Conservation (phyloP, 352 stramenopile species). For the Pythium vanterpoolii region DNA sequence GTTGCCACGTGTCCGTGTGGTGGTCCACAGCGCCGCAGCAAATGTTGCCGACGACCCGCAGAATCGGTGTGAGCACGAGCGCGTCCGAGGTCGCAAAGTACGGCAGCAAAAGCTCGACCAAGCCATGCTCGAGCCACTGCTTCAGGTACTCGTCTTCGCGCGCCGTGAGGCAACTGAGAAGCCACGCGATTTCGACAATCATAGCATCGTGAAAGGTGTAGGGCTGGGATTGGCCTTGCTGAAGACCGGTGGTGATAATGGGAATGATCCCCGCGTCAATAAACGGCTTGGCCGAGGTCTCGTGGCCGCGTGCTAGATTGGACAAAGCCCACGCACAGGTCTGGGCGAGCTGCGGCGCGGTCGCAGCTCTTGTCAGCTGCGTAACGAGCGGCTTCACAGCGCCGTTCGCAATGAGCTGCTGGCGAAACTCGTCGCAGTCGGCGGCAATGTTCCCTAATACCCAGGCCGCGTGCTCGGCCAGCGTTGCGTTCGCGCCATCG, state of each 20-base stretch:
- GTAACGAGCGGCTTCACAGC: slow-evolving; percentile 48
- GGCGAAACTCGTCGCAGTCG: slow-evolving; percentile 82
- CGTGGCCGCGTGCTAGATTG: slow-evolving; percentile 76
- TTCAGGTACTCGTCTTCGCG: slow-evolving; percentile 70
- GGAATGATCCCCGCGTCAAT: slow-evolving; percentile 63
- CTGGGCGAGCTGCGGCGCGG: slow-evolving; percentile 39
- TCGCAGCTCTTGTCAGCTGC: slow-evolving; percentile 26
- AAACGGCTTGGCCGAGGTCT: slow-evolving; percentile 75
- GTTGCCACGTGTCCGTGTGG: slow-evolving; percentile 69
- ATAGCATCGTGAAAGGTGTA: slow-evolving; percentile 44
- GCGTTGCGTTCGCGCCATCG: slow-evolving; percentile 44
- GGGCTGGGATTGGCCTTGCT: slow-evolving; percentile 18
- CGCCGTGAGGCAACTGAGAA: slow-evolving; percentile 85
- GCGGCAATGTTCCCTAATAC: slow-evolving; percentile 83
- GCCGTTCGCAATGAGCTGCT: slow-evolving; percentile 67
- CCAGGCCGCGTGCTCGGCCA: slow-evolving; percentile 78
- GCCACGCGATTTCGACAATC: slow-evolving; percentile 79
- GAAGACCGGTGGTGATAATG: slow-evolving; percentile 39
- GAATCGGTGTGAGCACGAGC: slow-evolving; percentile 61
- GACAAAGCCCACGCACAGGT: slow-evolving; percentile 74
- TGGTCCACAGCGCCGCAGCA: slow-evolving; percentile 65
- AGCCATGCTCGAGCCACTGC: slow-evolving; percentile 53
- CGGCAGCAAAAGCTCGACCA: slow-evolving; percentile 53
- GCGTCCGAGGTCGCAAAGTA: slow-evolving; percentile 62
- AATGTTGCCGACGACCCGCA: slow-evolving; percentile 81